Evolutionary conservation across 1,284 basidiomycete species (phyloP), one percentile per base, ranked within the genome.

Genomic region (Stereum hirsutum): DNA sequence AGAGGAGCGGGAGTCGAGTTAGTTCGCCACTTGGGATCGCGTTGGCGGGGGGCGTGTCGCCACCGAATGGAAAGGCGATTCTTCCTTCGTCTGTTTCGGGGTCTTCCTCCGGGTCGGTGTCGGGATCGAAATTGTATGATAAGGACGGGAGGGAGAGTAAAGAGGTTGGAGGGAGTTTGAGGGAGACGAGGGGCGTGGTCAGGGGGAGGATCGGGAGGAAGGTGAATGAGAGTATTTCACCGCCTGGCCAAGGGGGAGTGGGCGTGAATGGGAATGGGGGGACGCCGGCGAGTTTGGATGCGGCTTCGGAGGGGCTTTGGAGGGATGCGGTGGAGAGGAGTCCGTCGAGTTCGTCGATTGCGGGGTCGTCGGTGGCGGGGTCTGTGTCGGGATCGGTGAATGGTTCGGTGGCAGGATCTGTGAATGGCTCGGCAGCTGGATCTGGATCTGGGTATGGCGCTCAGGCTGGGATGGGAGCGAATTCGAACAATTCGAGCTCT

Each of bases 11-110:
- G n/a, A 56, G 55, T 23, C 60, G 63, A 27, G 58, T 60, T 32
- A 61, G 61, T 45, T 73, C 72, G 39, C 72, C 78, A 3, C 54
- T 79, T 27, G 79, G 78, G 6, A 78, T 75, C 48, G 58, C 28
- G 63, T 57, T 31, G 61, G 49, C 10, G 42, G 50, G 32, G 55
- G 51, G 60, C 50, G 61, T 51, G 33, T n/a, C n/a, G n/a, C n/a
- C n/a, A n/a, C n/a, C n/a, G n/a, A n/a, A n/a, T n/a, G n/a, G n/a
- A n/a, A n/a, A n/a, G n/a, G n/a, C n/a, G n/a, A n/a, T n/a, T n/a
- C n/a, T n/a, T n/a, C n/a, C n/a, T n/a, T n/a, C n/a, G n/a, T n/a
- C n/a, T n/a, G n/a, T n/a, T n/a, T n/a, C n/a, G n/a, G n/a, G n/a
- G n/a, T n/a, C n/a, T n/a, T n/a, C n/a, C n/a, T n/a, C n/a, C n/a